Percentiles rank a stretch among this genome's conserved stretches.
These are phyloP conservation scores for Geotrichum carabidarum DNA, from an alignment of 1,139 yeast genomes.

Conservation along the genomic window DNA sequence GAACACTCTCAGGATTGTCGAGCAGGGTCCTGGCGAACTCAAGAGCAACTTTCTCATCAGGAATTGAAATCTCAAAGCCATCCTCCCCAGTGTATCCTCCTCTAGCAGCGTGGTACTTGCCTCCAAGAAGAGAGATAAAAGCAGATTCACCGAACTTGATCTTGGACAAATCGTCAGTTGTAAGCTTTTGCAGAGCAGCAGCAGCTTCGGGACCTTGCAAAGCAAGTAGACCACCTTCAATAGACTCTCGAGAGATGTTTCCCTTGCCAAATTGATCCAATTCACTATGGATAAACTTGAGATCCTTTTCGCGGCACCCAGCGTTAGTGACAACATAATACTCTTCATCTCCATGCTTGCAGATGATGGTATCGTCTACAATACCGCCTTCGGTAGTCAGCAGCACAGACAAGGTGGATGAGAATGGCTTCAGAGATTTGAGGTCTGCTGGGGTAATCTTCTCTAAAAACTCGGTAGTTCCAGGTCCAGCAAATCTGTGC, in stretches of 20 bases:
- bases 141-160: slow-evolving; percentile 73
- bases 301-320: slow-evolving; percentile 82
- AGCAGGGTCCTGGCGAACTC: slow-evolving; percentile 61
- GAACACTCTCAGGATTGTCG: slow-evolving; percentile 52
- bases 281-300: slow-evolving; percentile 55
- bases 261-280: slow-evolving; percentile 40
- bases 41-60: slow-evolving; percentile 52
- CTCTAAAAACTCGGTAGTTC: slow-evolving; percentile 65
- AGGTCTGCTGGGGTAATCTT: slow-evolving; percentile 84
- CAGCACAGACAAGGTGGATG: slow-evolving; percentile 72
- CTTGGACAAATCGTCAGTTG: slow-evolving; percentile 52
- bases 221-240: slow-evolving; percentile 78
- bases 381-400: slow-evolving; percentile 72
- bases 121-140: slow-evolving; percentile 47
- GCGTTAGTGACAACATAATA: slow-evolving; percentile 96
- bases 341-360: slow-evolving; percentile 71
- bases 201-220: slow-evolving; percentile 88
- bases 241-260: slow-evolving; percentile 52
- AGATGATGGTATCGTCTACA: slow-evolving; percentile 84
- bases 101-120: slow-evolving; percentile 67
- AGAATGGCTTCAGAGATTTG: slow-evolving; percentile 48
- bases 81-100: slow-evolving; percentile 98
- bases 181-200: slow-evolving; percentile 57
- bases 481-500: slow-evolving; percentile 67
- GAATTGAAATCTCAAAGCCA: slow-evolving; percentile 88